Evolutionary conservation across 2,329 filamentous ascomycete species (phyloP), one percentile per base, ranked within the genome.

Genomic region (Coniochaeta prunicola): DNA sequence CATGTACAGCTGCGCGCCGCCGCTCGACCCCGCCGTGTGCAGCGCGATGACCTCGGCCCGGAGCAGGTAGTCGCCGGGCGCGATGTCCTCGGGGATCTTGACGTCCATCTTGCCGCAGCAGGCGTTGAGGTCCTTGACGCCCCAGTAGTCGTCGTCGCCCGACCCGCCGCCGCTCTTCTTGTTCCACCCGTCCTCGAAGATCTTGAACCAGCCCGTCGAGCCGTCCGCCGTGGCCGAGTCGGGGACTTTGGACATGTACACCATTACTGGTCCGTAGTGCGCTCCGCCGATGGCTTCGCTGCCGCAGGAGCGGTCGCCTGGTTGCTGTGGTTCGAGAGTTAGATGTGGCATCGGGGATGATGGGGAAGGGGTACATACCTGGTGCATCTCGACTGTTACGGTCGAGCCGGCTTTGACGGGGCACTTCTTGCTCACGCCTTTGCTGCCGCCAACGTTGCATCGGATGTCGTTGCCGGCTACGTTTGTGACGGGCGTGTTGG

Each of bases 301-400:
- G 21, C 64, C 62, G 65, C 79, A 82, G 31, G 63, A 69, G 48
- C 79, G 74, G 64, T 81, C 77, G 54, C 59, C 62, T 53, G 62
- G 63, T 57, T 61, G 59, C 26, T 56, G 8, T 56, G 24, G 24
- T 4, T 26, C 7, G 9, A n/a, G 42, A 4, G n/a, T 45, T 24
- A 21, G 7, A n/a, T 53, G 19, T 30, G 17, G 34, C 13, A n/a
- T 4, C 50, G 4, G 21, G 8, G 48, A 53, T 6, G 7, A 21
- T 4, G n/a, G 40, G 7, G 19, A 21, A 6, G 28, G 28, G 50
- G 15, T 13, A 4, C 19, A 7, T 40, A 56, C 54, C 54, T 77
- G 75, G 70, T 83, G 80, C 77, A 83, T 82, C 67, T 82, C 80
- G 5, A 82, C 74, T 0, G 77, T 80, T 34, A 82, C 73, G 1